Evolutionary conservation across 768 basidiomycete species (phyloP), one percentile per base, ranked within the genome.

Genomic region (Lactifluus piperatus): DNA sequence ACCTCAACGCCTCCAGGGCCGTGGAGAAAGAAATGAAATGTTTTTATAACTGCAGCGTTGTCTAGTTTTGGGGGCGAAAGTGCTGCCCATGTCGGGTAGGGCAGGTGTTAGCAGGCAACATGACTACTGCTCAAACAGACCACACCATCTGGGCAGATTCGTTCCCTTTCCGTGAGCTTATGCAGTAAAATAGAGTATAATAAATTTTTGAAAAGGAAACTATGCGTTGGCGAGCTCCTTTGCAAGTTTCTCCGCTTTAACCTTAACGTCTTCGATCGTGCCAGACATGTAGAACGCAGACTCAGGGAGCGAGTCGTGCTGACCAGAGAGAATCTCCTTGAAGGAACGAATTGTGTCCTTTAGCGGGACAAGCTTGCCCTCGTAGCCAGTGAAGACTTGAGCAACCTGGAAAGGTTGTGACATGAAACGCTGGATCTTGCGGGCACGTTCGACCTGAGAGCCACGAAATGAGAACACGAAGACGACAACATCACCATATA

Each of bases 361-460:
- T 65, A 99, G 79, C 14, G 94, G 80, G 36, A 99, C 95, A 62
- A 98, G 91, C 74, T 88, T 91, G 71, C 95, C 97, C 80, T 97
- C 94, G 70, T 91, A 94, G 80, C 95, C 95, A 71, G 95, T 98
- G 85, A 98, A 97, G 75, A 97, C 94, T 79, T 97, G 93, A 58
- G 94, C 97, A 73, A 97, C 95, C 73, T 91, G 90, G 93, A 99
- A 99, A 64, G 97, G 97, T 78, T 99, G 94, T 67, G 94, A 97
- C 97, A 99, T 98, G 91, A 98, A 97, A 80, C 93, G 89, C 74
- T 92, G 93, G 70, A 97, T 94, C 81, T 97, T 97, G 74, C 94
- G 91, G 64, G 93, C 94, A 75, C 94, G 93, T 78, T 94, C 91
- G 77, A 97, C 94, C 86, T 88, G 58, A 9, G 49, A 67, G 55